Conservation (phyloP, 176 grass and related monocot genomes). For the Areca catechu region DNA sequence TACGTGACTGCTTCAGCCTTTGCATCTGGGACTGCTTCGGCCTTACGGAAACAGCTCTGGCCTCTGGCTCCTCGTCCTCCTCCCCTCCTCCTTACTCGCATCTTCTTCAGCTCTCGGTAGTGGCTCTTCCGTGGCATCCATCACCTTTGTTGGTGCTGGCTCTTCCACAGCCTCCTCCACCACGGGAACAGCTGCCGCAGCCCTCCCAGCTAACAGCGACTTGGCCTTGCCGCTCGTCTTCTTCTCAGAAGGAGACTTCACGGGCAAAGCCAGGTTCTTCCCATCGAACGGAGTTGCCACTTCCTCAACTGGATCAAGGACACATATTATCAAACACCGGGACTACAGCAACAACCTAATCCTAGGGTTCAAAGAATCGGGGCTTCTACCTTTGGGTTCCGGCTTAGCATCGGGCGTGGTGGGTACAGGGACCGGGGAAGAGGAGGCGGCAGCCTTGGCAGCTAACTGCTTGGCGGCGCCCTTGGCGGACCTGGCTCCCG, state of each 20-base stretch:
- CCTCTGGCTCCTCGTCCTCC: slow-evolving; percentile 1
- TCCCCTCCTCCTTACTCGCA: slow-evolving; percentile 3
- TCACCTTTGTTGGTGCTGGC: background rate
- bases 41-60: background rate
- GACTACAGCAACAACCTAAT: background rate
- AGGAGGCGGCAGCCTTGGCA: background rate
- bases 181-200: background rate
- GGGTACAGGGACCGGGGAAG: background rate
- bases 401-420: background rate
- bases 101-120: background rate
- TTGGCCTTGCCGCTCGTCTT: slow-evolving; percentile 9
- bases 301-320: slow-evolving; percentile 6
- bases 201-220: background rate
- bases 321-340: background rate
- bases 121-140: background rate
- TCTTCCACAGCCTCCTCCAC: background rate
- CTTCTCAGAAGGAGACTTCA: background rate
- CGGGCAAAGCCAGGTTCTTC: background rate
- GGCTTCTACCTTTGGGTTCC: slow-evolving; percentile 5
- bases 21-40: background rate
- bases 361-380: background rate
- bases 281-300: background rate
- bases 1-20: background rate
- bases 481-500: background rate
- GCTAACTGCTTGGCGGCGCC: background rate